Conservation (phyloP, 164 flowering plant genomes). For the Liriodendron chinense region DNA sequence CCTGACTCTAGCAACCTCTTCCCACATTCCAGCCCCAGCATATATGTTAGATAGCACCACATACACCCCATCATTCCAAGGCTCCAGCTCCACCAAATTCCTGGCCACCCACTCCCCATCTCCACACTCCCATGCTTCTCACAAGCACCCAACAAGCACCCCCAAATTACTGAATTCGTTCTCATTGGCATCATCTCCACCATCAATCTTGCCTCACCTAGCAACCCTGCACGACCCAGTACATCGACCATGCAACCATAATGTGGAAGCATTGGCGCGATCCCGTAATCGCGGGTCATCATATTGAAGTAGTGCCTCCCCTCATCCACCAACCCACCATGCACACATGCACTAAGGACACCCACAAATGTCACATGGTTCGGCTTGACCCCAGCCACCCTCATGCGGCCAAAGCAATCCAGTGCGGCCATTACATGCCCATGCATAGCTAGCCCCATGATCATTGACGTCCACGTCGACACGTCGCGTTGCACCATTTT, state of each 20-base stretch:
- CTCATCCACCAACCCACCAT: slow-evolving; percentile 60
- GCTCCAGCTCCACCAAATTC: slow-evolving; percentile 56
- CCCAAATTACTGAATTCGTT: slow-evolving; percentile 49
- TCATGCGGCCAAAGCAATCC: slow-evolving; percentile 45
- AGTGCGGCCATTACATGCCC: slow-evolving; percentile 47
- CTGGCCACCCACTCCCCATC: slow-evolving; percentile 57
- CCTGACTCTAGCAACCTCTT: too few relatives aligned
- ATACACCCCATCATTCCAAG: slow-evolving; percentile 68
- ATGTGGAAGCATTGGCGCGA: slow-evolving; percentile 45
- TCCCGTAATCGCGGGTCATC: slow-evolving; percentile 47
- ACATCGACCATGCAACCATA: slow-evolving; percentile 80
- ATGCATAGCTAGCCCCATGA: slow-evolving; percentile 54
- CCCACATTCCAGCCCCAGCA: slow-evolving; percentile 28
- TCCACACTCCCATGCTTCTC: slow-evolving; percentile 52
- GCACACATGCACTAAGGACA: slow-evolving; percentile 65
- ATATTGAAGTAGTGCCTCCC: slow-evolving; percentile 43
- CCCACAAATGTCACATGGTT: slow-evolving; percentile 68
- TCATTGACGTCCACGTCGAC: slow-evolving; percentile 65
- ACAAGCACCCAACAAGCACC: slow-evolving; percentile 61
- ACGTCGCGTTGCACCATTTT: slow-evolving; percentile 41
- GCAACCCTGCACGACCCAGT: slow-evolving; percentile 56
- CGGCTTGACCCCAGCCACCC: slow-evolving; percentile 40
- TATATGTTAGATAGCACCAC: slow-evolving; percentile 66
- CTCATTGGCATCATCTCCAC: slow-evolving; percentile 59
- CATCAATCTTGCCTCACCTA: slow-evolving; percentile 53